phyloP scores from a whole-genome alignment of 257 asterid species.

The Capsicum pubescens region DNA sequence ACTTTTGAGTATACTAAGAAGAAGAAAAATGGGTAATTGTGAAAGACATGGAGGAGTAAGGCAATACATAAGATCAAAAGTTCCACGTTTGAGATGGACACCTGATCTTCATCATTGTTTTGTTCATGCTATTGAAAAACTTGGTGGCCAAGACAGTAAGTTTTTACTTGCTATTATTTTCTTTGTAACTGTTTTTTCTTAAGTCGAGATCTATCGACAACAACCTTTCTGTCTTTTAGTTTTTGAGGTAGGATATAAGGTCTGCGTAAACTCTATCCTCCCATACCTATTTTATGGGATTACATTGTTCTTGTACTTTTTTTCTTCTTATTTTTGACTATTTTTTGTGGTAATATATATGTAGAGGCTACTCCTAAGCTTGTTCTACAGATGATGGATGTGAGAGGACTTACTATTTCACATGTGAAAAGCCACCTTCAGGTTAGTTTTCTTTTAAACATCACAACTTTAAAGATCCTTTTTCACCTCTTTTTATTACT shows the following conservation, averaged over 20 bases:
- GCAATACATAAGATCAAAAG: slow-evolving; percentile 76
- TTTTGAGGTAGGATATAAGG: too few relatives aligned
- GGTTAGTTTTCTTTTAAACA: slow-evolving; percentile 38
- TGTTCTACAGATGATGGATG: slow-evolving; percentile 83
- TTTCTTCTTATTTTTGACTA: neutral
- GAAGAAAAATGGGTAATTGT: slow-evolving; percentile 48
- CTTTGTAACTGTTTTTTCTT: neutral
- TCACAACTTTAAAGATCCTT: neutral
- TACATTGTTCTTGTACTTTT: neutral
- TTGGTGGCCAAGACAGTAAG: slow-evolving; percentile 79
- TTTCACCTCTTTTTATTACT: neutral
- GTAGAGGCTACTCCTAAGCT: slow-evolving; percentile 88
- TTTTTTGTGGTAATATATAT: neutral
- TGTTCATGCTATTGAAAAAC: slow-evolving; percentile 65
- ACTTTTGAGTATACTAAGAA: neutral
- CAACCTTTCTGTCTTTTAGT: too few relatives aligned
- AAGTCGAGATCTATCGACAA: too few relatives aligned
- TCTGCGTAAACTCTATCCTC: too few relatives aligned
- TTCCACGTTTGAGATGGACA: slow-evolving; percentile 84
- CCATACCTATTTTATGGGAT: neutral
- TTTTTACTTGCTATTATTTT: neutral
- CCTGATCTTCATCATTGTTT: slow-evolving; percentile 88
- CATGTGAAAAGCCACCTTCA: slow-evolving; percentile 96
- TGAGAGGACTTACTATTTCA: slow-evolving; percentile 84
- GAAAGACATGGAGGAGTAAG: slow-evolving; percentile 73